These are phyloP conservation scores for Rhizopogon vesiculosus DNA, from an alignment of 768 basidiomycete genomes.

Conservation along the genomic window DNA sequence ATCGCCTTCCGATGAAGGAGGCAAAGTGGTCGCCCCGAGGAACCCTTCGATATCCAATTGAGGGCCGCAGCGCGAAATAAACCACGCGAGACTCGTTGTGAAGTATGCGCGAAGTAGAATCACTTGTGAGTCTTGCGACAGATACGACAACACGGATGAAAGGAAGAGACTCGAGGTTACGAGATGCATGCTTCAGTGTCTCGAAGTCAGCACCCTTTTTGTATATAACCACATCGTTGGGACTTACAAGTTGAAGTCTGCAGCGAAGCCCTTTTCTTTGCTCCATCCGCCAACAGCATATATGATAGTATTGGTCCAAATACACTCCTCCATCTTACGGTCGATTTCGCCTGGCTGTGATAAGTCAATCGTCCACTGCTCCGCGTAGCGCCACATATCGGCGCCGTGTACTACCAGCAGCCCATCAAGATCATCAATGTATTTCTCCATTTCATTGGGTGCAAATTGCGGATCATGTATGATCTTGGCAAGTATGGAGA, in stretches of 20 bases:
- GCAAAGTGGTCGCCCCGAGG: conserved; percentile 26
- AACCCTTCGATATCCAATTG: conserved; percentile 24
- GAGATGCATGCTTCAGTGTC: conserved; percentile 18
- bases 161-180: conserved; percentile 27
- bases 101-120: conserved; percentile 26
- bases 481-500: conserved; percentile 49
- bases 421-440: conserved; percentile 14
- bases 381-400: conserved; percentile 16
- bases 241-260: conserved; percentile 47
- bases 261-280: conserved; percentile 41
- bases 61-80: conserved; percentile 27
- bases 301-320: conserved; percentile 49
- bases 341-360: conserved; percentile 32
- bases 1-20: conserved; percentile 1
- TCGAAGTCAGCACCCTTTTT: too few species aligned
- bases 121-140: conserved; percentile 14
- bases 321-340: conserved; percentile 57
- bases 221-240: neutral
- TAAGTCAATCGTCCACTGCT: conserved; percentile 39
- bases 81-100: conserved; percentile 17
- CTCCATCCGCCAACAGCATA: conserved; percentile 55
- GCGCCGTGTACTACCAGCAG: neutral
- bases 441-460: conserved; percentile 6
- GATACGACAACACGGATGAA: conserved; percentile 13
- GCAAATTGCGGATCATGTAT: conserved; percentile 37